Evolutionary conservation across 139 green algal species (phyloP).

Genomic region (Coelastrella sp.): DNA sequence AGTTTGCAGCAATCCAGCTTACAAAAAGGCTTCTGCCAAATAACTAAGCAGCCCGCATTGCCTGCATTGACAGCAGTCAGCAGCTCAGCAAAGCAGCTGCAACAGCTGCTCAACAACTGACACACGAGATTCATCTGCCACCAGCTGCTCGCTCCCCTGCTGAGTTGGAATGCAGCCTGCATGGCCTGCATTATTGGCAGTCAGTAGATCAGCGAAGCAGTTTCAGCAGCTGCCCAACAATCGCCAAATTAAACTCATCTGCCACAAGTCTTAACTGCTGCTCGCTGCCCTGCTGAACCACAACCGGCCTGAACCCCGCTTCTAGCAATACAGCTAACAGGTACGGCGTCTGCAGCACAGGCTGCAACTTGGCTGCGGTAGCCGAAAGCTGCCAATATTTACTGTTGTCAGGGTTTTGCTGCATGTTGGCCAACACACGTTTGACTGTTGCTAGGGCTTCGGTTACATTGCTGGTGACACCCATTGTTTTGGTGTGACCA

Average conservation of each 20-base stretch:
- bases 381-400: constrained; percentile 21
- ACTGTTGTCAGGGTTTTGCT: neutral
- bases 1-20: neutral
- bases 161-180: too few species aligned
- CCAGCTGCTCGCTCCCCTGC: too few species aligned
- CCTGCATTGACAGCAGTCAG: too few species aligned
- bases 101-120: neutral
- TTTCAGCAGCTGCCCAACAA: too few species aligned
- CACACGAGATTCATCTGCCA: too few species aligned
- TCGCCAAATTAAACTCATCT: neutral
- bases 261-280: constrained; percentile 4
- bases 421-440: constrained; percentile 22
- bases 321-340: neutral
- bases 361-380: neutral
- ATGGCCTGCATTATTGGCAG: too few species aligned
- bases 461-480: neutral
- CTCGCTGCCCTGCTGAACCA: neutral
- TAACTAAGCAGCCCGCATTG: too few species aligned
- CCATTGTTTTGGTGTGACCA: neutral
- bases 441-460: neutral
- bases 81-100: neutral
- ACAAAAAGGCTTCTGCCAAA: neutral
- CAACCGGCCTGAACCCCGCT: constrained; percentile 8
- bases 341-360: neutral
- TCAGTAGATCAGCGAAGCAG: too few species aligned